Evolutionary conservation across 768 basidiomycete species (phyloP), one percentile per base, ranked within the genome.

Genomic region (Brasilioporus rufonigricans): DNA sequence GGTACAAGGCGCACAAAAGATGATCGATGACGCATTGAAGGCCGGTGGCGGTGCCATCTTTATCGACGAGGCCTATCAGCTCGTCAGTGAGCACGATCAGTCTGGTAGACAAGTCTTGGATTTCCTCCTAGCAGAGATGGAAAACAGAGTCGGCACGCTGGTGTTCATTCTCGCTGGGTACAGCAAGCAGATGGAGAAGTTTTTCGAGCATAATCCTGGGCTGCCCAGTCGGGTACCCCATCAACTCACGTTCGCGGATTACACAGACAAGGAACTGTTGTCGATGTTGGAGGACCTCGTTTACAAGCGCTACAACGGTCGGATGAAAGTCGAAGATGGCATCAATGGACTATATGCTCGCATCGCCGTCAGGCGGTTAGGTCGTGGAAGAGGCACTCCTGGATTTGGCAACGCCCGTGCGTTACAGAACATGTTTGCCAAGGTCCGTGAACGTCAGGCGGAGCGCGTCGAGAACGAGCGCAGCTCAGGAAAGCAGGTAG

Each of bases 181-280:
- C 64, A 79, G 72, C 66, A 84, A 80, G 52, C 75, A 89, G 65
- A 89, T 89, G 87, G 87, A 89, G 57, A 83, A 77, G 48, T 89
- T 89, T 70, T 89, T 89, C 56, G 84, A 87, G 55, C 86, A 87
- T 60, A 89, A 89, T 56, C 86, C 87, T 3, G 87, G 87, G 1
- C 59, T 89, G 5, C 68, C 71, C 4, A 88, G 86, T 67, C 83
- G 87, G 10, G 83, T 89, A 4, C 87, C 87, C 0, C 76, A 83
- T 57, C 70, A 70, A 24, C 72, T 89, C 47, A 71, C 79, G 24
- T 89, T 89, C 57, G 69, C 71, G 3, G 87, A 89, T 60, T 89
- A 89, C 62, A 74, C 68, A 2, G 83, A 89, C 44, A 59, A 68
- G 2, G 83, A 88, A 53, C 68, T 88, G 2, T 64, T 80, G 49